Evolutionary conservation across 768 basidiomycete genomes (phyloP).

Genomic region (Piloderma croceum): DNA sequence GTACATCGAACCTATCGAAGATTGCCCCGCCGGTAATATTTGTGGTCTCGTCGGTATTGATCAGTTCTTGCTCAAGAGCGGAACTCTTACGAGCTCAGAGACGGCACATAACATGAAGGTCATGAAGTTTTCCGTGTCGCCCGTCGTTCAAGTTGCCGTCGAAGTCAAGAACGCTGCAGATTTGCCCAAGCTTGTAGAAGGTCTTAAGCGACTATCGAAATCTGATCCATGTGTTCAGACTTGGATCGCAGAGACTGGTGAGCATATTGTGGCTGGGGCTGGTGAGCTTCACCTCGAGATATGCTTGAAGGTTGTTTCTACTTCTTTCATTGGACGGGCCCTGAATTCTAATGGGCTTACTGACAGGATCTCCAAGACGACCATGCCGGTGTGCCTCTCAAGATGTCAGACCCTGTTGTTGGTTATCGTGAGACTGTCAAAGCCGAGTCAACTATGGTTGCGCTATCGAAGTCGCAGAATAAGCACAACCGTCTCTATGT

Average conservation of each 20-base stretch:
- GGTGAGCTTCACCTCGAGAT: constrained; percentile 99
- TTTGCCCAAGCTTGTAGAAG: constrained; percentile 99
- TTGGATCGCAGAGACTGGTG: constrained; percentile 86
- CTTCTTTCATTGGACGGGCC: not conserved
- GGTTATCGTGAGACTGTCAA: constrained; percentile 97
- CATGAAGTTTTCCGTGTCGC: constrained; percentile 99
- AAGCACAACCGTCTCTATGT: constrained; percentile 99
- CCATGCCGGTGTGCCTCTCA: constrained; percentile 98
- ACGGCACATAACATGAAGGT: constrained; percentile 99
- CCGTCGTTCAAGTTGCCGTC: constrained; percentile 97
- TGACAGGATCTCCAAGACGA: constrained; percentile 95
- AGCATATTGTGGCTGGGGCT: constrained; percentile 98
- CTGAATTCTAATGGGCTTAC: constrained; percentile 3
- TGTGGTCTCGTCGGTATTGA: constrained; percentile 99
- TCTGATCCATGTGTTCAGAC: constrained; percentile 99
- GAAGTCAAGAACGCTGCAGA: constrained; percentile 99
- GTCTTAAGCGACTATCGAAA: constrained; percentile 99
- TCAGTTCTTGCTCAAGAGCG: constrained; percentile 99
- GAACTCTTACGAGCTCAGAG: constrained; percentile 95
- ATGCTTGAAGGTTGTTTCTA: constrained; percentile 76
- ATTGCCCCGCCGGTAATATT: constrained; percentile 98
- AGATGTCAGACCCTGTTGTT: constrained; percentile 96
- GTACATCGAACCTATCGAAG: constrained; percentile 96
- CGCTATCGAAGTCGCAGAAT: constrained; percentile 98
- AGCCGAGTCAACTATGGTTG: constrained; percentile 91